Evolutionary conservation across 331 rosid species (phyloP), one percentile per base, ranked within the genome.

Genomic region (Malus hybrid): DNA sequence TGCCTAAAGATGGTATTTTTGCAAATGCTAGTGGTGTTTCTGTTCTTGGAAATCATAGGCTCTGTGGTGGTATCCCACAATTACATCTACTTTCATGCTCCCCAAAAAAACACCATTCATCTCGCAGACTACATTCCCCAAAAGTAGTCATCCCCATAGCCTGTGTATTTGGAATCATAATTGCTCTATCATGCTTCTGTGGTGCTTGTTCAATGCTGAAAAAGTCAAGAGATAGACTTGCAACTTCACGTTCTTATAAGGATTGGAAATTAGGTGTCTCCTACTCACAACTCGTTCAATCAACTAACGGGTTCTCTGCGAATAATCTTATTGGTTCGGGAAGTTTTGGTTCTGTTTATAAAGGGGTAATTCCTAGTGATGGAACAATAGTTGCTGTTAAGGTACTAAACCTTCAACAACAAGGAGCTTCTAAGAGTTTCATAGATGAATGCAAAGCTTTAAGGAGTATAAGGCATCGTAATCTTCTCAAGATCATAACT

Each of bases 351-450:
- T 24, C 24, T 24, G 24, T 24, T 24, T 24, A 24, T 24, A 24
- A 24, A 24, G 24, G 24, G 24, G 24, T 24, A 24, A 24, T 24
- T 24, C 24, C 24, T 24, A 24, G 24, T 24, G 24, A 24, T 55
- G 22, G 22, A 55, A 15, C 8, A 2, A 1, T 55, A 19, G n/a
- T 55, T 16, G 61, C 26, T 16, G 1, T 55, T 55, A 55, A 55
- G 9, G 24, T 86, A 5, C 53, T 88, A 9, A 73, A 82, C 69
- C 86, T 84, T 88, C 76, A 79, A 32, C 83, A 70, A 14, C 75
- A 39, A 61, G 91, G 89, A 68, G 91, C 88, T 56, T 79, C 70
- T 1, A 77, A 70, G 77, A 84, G 90, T 53, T 84, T 89, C 77
- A 63, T 70, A 9, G 84, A 76, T 33, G 88, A 89, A 73, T 89